Percentiles rank a stretch among this genome's conserved stretches.
Evolutionary conservation across 208 protist genomes (phyloP).

Genomic region (Plasmodiophora brassicae): DNA sequence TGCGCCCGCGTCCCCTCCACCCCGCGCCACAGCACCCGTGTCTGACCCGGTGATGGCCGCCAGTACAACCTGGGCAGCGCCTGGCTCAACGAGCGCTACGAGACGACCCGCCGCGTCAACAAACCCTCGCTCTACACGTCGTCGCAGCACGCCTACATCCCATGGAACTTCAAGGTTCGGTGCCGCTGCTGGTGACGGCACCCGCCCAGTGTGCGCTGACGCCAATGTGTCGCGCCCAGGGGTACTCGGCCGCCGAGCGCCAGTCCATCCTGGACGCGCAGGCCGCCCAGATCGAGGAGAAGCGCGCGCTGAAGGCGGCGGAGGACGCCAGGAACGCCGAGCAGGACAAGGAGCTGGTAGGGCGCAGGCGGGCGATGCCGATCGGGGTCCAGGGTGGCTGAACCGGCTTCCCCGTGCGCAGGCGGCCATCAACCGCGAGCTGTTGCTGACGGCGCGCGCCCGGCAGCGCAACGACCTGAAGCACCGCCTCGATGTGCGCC

Average conservation of each 20-base stretch:
- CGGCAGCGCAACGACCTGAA: not conserved
- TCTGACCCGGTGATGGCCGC: not conserved
- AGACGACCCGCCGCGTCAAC: not conserved
- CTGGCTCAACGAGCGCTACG: slow-evolving; percentile 17
- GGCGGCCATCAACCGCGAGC: not conserved
- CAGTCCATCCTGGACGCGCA: not conserved
- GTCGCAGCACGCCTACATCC: not conserved
- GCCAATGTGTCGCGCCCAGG: not conserved
- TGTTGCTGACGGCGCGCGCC: not conserved
- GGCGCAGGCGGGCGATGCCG: no score
- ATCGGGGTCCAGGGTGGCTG: no score
- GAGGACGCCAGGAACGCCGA: not conserved
- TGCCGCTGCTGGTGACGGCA: not conserved
- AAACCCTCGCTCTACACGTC: not conserved
- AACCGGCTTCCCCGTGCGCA: no score
- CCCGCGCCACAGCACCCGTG: not conserved
- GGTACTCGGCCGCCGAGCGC: not conserved
- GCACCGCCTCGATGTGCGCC: not conserved
- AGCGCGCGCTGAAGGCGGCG: not conserved
- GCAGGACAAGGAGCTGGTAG: not conserved
- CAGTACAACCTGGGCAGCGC: not conserved
- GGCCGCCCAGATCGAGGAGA: not conserved
- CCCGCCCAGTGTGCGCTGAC: not conserved
- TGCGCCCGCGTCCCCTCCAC: no score
- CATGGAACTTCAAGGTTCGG: not conserved